A percentile compares a stretch with the other conserved stretches of the same genome.
phyloP scores from a whole-genome alignment of 177 flowering plant genomes.

The Vitis hybrid region DNA sequence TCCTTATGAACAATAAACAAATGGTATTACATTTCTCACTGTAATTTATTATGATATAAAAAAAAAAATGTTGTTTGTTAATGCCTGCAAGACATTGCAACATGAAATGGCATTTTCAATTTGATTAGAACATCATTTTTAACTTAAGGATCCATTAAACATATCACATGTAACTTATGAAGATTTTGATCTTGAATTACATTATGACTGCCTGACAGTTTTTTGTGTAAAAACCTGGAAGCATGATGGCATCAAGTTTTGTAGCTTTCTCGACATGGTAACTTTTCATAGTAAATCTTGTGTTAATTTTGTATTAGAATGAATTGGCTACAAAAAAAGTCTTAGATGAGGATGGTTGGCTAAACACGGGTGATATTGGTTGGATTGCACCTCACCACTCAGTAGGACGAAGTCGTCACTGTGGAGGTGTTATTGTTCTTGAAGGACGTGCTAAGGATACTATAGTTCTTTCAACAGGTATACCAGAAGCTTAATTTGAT shows the following conservation, averaged over 20 bases:
- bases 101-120: background rate
- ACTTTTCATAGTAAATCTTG: constrained; percentile 1
- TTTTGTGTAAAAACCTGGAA: background rate
- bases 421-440: constrained; percentile 82
- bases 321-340: constrained; percentile 62
- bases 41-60: no score
- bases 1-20: no score
- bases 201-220: background rate
- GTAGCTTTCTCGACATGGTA: background rate
- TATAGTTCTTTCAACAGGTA: constrained; percentile 90
- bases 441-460: constrained; percentile 98
- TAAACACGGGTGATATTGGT: constrained; percentile 88
- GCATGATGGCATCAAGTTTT: no score
- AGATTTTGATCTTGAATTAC: background rate
- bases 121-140: background rate
- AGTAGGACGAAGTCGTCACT: constrained; percentile 68
- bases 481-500: background rate
- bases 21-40: no score
- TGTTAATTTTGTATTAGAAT: constrained; percentile 49
- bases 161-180: background rate
- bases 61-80: no score
- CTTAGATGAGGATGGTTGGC: constrained; percentile 76
- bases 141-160: background rate
- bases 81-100: no score
- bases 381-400: constrained; percentile 87